phyloP scores from a whole-genome alignment of 768 basidiomycete genomes.

The Crucibulum laeve region DNA sequence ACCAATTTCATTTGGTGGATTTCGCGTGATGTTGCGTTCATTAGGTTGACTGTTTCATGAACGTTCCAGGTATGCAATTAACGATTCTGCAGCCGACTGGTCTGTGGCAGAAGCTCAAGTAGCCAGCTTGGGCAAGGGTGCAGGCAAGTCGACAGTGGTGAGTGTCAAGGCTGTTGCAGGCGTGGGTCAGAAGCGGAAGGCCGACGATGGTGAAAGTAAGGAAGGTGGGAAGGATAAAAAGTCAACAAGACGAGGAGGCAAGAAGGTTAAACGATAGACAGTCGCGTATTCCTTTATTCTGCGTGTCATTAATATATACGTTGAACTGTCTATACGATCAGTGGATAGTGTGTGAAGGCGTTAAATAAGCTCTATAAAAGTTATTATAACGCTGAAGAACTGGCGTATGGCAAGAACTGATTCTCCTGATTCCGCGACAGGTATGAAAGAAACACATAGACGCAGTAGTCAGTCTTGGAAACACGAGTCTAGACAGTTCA shows the following conservation, averaged over 20 bases:
- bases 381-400: too few species aligned
- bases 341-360: too few species aligned
- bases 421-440: too few species aligned
- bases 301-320: too few species aligned
- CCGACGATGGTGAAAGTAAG: conserved; percentile 25
- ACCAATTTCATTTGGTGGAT: too few species aligned
- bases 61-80: conserved; percentile 68
- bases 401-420: too few species aligned
- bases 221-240: conserved; percentile 37
- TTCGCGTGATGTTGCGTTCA: conserved; percentile 8
- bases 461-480: conserved; percentile 4
- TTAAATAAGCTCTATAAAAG: too few species aligned
- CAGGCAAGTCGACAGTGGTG: conserved; percentile 63
- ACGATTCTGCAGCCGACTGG: conserved; percentile 71
- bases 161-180: conserved; percentile 56
- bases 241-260: conserved; percentile 38
- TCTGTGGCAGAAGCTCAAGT: conserved; percentile 71
- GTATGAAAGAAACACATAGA: too few species aligned
- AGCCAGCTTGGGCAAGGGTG: conserved; percentile 34
- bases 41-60: conserved; percentile 1
- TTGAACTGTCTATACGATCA: too few species aligned
- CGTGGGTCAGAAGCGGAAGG: conserved; percentile 58
- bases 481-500: neutral
- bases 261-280: conserved; percentile 38
- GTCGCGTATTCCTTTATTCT: too few species aligned